These are phyloP conservation scores for Citrus sp. DNA, from an alignment of 345 rosid species.

Conservation along the genomic window DNA sequence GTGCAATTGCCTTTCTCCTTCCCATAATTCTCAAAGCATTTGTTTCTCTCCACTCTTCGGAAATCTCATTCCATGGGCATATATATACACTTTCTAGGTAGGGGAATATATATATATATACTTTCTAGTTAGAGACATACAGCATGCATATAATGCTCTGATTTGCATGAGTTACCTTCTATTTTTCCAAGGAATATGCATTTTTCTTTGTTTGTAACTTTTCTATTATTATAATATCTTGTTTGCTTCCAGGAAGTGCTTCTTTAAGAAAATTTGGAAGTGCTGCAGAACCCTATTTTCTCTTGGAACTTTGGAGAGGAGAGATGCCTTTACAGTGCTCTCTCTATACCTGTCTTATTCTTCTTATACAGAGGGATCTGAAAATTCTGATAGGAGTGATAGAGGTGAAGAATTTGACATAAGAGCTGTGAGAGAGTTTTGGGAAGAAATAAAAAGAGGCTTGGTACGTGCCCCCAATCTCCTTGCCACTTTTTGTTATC, in stretches of 20 bases:
- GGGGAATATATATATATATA: neutral
- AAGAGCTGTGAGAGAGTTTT: slow-evolving; percentile 61
- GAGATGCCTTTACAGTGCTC: slow-evolving; percentile 78
- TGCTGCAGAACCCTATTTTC: slow-evolving; percentile 77
- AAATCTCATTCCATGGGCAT: slow-evolving; percentile 40
- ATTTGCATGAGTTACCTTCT: slow-evolving; percentile 6
- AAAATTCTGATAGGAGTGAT: slow-evolving; percentile 25
- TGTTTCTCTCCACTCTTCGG: slow-evolving; percentile 29
- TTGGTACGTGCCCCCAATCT: slow-evolving; percentile 48
- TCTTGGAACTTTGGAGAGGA: slow-evolving; percentile 75
- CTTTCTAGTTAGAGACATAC: slow-evolving; percentile 52
- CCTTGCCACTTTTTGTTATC: slow-evolving; percentile 14
- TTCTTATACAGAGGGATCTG: slow-evolving; percentile 30
- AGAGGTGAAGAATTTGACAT: slow-evolving; percentile 54
- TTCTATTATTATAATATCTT: slow-evolving; percentile 12
- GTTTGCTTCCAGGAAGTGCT: slow-evolving; percentile 49
- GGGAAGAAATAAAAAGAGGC: slow-evolving; percentile 90
- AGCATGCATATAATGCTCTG: slow-evolving; percentile 8
- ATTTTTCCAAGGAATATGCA: neutral
- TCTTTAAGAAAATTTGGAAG: slow-evolving; percentile 65
- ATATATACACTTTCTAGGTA: slow-evolving; percentile 51
- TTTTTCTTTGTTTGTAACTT: neutral
- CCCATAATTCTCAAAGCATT: slow-evolving; percentile 71
- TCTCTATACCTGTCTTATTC: slow-evolving; percentile 60
- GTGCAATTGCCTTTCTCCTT: slow-evolving; percentile 64